Base-by-base conservation (phyloP, 106 monocot genomes). In the Allium sativum region DNA sequence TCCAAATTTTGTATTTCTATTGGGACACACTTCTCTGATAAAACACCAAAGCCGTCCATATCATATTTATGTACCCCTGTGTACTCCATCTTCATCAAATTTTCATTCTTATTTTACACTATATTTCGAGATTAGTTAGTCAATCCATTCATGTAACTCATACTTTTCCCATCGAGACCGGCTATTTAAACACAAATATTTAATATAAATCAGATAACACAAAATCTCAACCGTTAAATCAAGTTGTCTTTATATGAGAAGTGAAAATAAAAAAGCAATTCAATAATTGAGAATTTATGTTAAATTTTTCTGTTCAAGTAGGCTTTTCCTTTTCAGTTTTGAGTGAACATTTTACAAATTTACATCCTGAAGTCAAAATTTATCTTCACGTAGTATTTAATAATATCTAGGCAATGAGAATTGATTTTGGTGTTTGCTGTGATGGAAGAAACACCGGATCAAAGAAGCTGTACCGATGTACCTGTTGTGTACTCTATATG, bases 401-500 rank as follows among this genome's bases (percentile, higher is more conserved):
- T 50, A 50, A 12, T 50, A 3, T 12, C 3, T 6, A 1, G 8
- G 8, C 8, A 50, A 48, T 1, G 15, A 15, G 15, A 7, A 50
- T 15, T 50, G 48, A 50, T 50, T 50, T 1, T 3, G 48, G 4
- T 50, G 48, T 50, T 50, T 15, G 11, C 15, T 50, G 6, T 50
- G 0, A 2, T 31, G 8, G 48, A 3, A 50, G 48, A 3, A 12
- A 50, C 48, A 50, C 15, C 0, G 48, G 48, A 15, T 12, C 48
- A 11, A 50, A 6, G 48, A 31, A 31, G 8, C 15, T 50, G 48
- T 11, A 15, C 11, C 48, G 13, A 50, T 12, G 48, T 64, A 20
- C 64, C 64, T 48, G 64, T 48, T 52, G 40, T 48, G 48, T 52
- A 48, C 65, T 10, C 15, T 41, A 12, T 18, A 0, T 41, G 65